Evolutionary conservation across 257 asterid species (phyloP).

Genomic region (Leonotis leonurus): DNA sequence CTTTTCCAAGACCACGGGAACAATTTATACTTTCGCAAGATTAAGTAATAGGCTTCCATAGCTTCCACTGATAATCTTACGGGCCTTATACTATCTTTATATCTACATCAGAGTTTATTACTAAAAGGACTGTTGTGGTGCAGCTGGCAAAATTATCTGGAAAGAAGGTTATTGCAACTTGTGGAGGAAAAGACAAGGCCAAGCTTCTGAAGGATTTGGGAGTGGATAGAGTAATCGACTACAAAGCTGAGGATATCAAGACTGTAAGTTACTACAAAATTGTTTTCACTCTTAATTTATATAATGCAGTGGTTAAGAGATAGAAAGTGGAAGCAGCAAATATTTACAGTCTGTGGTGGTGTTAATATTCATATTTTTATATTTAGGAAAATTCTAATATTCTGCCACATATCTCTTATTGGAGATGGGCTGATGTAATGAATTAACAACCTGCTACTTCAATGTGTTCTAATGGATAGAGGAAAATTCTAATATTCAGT

Average conservation of each 20-base stretch:
- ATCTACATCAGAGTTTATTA: too few relatives aligned
- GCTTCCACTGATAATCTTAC: too few relatives aligned
- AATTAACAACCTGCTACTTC: too few relatives aligned
- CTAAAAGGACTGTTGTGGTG: slow-evolving; percentile 15
- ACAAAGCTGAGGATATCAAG: slow-evolving; percentile 67
- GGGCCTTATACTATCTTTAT: not conserved
- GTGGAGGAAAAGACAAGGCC: slow-evolving; percentile 93
- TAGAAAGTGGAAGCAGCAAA: too few relatives aligned
- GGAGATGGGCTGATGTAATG: too few relatives aligned
- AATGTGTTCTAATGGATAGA: not conserved
- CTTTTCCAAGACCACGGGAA: not conserved
- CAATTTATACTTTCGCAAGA: not conserved
- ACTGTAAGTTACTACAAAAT: slow-evolving; percentile 38
- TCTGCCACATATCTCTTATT: too few relatives aligned
- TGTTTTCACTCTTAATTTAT: too few relatives aligned
- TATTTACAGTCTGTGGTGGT: too few relatives aligned
- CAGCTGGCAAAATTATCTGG: slow-evolving; percentile 97
- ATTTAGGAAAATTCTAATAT: too few relatives aligned
- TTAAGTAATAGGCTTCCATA: not conserved
- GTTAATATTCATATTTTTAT: too few relatives aligned
- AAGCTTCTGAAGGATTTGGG: slow-evolving; percentile 73
- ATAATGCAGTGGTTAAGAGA: too few relatives aligned
- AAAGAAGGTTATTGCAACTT: slow-evolving; percentile 83
- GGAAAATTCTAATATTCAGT: too few relatives aligned
- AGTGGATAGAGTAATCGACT: slow-evolving; percentile 92